phyloP scores from a whole-genome alignment of 805 yeast genomes.

The Pichia deserticola region DNA sequence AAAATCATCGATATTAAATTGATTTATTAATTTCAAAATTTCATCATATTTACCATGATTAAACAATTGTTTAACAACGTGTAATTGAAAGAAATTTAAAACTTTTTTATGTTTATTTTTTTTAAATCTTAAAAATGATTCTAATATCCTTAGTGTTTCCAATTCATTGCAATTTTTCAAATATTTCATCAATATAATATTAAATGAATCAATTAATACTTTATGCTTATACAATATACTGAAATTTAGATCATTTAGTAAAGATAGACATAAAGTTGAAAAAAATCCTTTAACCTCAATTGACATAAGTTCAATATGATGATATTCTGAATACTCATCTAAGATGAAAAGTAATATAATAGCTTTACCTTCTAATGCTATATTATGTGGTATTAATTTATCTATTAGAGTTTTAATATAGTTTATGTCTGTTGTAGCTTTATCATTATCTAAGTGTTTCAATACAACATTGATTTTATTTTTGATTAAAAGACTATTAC shows the following conservation, averaged over 20 bases:
- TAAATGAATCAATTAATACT: conserved; percentile 1
- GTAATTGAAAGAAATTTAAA: conserved; percentile 9
- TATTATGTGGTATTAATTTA: neutral
- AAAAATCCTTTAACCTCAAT: neutral
- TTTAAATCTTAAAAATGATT: neutral
- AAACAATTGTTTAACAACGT: conserved; percentile 6
- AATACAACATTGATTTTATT: neutral
- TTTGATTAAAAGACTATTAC: neutral
- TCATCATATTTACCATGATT: conserved; percentile 1
- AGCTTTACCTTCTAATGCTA: neutral
- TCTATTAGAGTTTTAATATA: neutral
- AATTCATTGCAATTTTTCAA: conserved; percentile 4
- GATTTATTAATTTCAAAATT: conserved; percentile 1
- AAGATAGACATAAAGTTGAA: neutral
- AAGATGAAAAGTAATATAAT: conserved; percentile 2
- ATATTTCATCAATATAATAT: neutral
- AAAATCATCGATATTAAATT: conserved; percentile 9
- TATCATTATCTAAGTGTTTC: neutral
- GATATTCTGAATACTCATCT: neutral
- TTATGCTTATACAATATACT: neutral
- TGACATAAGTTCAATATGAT: neutral
- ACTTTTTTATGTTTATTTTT: neutral
- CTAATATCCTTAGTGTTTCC: neutral
- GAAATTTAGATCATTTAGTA: conserved; percentile 5
- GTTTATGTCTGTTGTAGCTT: neutral